Evolutionary conservation across 2,329 filamentous ascomycete genomes (phyloP).

Genomic region (Botryotinia calthae): DNA sequence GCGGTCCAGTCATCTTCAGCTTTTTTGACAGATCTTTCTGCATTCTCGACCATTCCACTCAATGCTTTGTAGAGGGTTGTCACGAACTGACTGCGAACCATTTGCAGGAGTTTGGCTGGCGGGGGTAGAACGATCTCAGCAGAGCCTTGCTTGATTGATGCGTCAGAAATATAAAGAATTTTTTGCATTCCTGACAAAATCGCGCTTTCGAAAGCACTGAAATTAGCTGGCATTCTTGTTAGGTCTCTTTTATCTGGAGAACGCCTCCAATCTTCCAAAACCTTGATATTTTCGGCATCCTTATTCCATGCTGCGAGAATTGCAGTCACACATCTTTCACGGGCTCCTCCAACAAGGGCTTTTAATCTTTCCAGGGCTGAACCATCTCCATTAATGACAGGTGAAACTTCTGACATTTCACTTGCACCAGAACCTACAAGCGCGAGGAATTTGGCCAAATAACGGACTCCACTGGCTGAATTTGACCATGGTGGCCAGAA

Average conservation of each 20-base stretch:
- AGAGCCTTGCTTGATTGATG: conserved; percentile 61
- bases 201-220: conserved; percentile 79
- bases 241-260: conserved; percentile 79
- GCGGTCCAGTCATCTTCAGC: conserved; percentile 43
- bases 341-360: conserved; percentile 69
- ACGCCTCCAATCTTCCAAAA: conserved; percentile 90
- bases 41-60: conserved; percentile 95
- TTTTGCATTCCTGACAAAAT: conserved; percentile 87
- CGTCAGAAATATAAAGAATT: conserved; percentile 89
- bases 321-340: conserved; percentile 82
- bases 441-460: conserved; percentile 76
- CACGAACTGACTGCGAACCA: conserved; percentile 89
- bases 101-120: conserved; percentile 80
- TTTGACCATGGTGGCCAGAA: conserved; percentile 97
- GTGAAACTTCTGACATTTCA: conserved; percentile 74
- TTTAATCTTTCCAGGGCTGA: conserved; percentile 70
- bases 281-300: conserved; percentile 89
- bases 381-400: conserved; percentile 56
- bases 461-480: conserved; percentile 86
- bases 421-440: conserved; percentile 83
- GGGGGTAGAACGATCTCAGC: conserved; percentile 81
- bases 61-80: conserved; percentile 91
- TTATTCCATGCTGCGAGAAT: conserved; percentile 89
- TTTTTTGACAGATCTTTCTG: conserved; percentile 69
- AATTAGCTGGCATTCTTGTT: conserved; percentile 85